Percentiles rank a stretch among this genome's conserved stretches.
Conservation (phyloP, 73 alveolate species). For the Blepharisma stoltei region DNA sequence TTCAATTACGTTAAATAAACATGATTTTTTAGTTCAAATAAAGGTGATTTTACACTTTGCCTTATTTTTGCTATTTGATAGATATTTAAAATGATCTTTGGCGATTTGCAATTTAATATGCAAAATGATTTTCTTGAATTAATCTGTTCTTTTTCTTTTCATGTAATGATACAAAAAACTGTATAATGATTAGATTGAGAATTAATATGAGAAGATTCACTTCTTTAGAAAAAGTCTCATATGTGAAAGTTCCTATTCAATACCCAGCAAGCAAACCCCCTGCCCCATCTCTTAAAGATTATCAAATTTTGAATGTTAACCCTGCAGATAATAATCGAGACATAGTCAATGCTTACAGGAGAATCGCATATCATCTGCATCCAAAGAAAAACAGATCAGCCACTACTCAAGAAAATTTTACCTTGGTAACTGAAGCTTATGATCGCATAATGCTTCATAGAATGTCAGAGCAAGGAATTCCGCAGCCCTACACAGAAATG, state of each 20-base stretch:
- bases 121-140: too few species aligned
- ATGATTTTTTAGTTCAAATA: too few species aligned
- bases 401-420: neutral
- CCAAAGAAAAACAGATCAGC: neutral
- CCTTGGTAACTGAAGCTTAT: neutral
- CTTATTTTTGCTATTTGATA: too few species aligned
- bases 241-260: conserved; percentile 13
- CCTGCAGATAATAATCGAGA: conserved; percentile 6
- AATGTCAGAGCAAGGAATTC: conserved; percentile 15
- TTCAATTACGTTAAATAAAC: too few species aligned
- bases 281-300: neutral
- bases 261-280: neutral
- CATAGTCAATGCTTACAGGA: neutral
- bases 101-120: too few species aligned
- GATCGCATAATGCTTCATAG: conserved; percentile 7
- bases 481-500: conserved; percentile 12
- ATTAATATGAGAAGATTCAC: too few species aligned
- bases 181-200: too few species aligned
- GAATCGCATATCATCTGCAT: neutral
- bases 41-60: too few species aligned
- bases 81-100: too few species aligned
- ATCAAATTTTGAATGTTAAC: neutral
- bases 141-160: too few species aligned
- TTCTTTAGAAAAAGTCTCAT: neutral
- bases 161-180: too few species aligned